Evolutionary conservation across 306 rosid genomes (phyloP).

Genomic region (Vigna mungo): DNA sequence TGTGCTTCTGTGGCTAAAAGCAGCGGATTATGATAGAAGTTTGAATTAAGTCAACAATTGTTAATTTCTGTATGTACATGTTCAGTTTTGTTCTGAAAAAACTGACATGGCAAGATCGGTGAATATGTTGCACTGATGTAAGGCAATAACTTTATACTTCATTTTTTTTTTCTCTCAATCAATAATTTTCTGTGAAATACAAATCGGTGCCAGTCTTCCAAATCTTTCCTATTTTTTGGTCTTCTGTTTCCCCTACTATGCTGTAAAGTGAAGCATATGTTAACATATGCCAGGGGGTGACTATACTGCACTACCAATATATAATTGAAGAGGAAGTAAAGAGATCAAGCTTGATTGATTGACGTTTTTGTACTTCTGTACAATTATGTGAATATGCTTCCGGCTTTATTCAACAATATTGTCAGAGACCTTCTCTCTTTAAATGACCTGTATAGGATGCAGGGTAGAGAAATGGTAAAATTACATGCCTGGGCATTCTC

Average conservation of each 20-base stretch:
- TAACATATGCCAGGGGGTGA: background rate
- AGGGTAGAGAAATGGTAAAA: slow-evolving; percentile 1
- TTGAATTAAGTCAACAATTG: slow-evolving; percentile 6
- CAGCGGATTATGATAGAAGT: background rate
- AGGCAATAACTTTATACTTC: background rate
- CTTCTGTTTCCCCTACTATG: background rate
- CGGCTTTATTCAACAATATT: background rate
- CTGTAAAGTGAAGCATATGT: slow-evolving; percentile 1
- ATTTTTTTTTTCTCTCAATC: background rate
- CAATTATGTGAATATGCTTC: slow-evolving; percentile 11
- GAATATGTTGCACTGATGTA: slow-evolving; percentile 13
- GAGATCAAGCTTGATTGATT: background rate
- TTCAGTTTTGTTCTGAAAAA: slow-evolving; percentile 13
- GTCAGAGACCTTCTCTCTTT: slow-evolving; percentile 20
- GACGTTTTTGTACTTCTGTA: slow-evolving; percentile 7
- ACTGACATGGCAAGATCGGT: background rate
- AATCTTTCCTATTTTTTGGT: background rate
- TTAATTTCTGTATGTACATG: background rate
- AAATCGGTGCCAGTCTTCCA: background rate
- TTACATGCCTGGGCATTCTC: background rate
- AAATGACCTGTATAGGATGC: slow-evolving; percentile 8
- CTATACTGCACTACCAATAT: background rate
- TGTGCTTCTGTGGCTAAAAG: background rate
- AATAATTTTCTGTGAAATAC: background rate
- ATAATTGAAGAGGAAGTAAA: slow-evolving; percentile 8